A percentile compares a stretch with the other conserved stretches of the same genome.
Conservation (phyloP, 2,329 filamentous ascomycete species). For the Epichloe sylvatica region DNA sequence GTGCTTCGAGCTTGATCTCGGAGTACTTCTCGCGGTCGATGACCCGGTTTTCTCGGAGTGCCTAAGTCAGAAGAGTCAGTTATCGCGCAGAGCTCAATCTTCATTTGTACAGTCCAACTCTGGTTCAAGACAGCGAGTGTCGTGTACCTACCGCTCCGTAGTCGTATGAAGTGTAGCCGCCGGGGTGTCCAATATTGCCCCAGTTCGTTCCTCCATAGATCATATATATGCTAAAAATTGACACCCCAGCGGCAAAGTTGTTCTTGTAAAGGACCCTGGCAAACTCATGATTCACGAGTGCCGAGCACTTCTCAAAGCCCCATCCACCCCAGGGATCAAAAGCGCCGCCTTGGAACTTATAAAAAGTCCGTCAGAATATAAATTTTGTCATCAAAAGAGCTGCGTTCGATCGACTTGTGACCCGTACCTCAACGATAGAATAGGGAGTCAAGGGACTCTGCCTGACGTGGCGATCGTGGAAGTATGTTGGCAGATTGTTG, state of each 20-base stretch:
- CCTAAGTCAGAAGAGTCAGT: constrained; percentile 2
- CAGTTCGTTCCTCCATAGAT: constrained; percentile 70
- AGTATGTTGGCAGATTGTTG: constrained; percentile 38
- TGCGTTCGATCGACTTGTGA: not conserved
- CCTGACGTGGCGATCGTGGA: constrained; percentile 17
- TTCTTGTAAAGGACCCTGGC: constrained; percentile 72
- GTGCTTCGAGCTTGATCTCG: constrained; percentile 62
- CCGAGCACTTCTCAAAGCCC: constrained; percentile 53
- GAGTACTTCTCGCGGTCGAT: constrained; percentile 63
- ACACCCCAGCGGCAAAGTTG: constrained; percentile 49
- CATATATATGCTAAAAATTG: constrained; percentile 65
- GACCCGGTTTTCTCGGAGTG: constrained; percentile 54
- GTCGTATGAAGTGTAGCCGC: constrained; percentile 46
- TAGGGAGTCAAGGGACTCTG: constrained; percentile 54
- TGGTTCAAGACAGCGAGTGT: constrained; percentile 7
- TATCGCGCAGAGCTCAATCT: constrained; percentile 8
- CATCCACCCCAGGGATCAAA: constrained; percentile 64
- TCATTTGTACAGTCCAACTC: not conserved
- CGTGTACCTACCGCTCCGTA: constrained; percentile 29
- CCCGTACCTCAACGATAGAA: constrained; percentile 40
- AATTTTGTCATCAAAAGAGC: too few relatives aligned
- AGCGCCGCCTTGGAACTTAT: constrained; percentile 55
- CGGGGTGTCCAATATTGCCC: constrained; percentile 62
- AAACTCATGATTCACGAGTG: constrained; percentile 58
- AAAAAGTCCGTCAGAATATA: not conserved